Conservation (phyloP, 2,329 filamentous ascomycete species). For the Pyrenochaeta sp. region DNA sequence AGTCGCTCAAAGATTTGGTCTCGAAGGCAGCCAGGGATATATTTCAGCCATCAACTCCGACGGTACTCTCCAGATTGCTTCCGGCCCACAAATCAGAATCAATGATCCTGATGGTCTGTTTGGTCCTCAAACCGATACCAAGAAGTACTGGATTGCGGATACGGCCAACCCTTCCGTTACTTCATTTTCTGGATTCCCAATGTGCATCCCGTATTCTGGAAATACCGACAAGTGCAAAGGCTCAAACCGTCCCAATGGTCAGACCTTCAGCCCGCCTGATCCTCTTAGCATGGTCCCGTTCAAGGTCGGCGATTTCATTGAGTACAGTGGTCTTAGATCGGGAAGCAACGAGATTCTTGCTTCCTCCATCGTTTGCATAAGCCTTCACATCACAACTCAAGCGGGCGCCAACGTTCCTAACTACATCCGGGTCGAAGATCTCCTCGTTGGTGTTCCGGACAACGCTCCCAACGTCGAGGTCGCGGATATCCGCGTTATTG, state of each 20-base stretch:
- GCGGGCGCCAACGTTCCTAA: conserved; percentile 44
- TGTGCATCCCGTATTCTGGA: conserved; percentile 59
- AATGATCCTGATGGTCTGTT: conserved; percentile 60
- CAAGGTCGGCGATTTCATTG: conserved; percentile 52
- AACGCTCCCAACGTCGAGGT: conserved; percentile 46
- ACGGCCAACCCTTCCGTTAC: conserved; percentile 59
- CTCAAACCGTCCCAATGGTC: conserved; percentile 47
- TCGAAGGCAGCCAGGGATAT: conserved; percentile 49
- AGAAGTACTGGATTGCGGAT: conserved; percentile 58
- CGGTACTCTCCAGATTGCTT: conserved; percentile 49
- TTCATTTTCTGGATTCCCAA: conserved; percentile 61
- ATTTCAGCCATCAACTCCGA: conserved; percentile 47
- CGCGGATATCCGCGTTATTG: conserved; percentile 47
- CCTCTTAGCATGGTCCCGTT: conserved; percentile 54
- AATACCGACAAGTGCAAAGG: conserved; percentile 48
- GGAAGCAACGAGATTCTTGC: conserved; percentile 43
- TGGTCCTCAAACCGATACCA: conserved; percentile 24
- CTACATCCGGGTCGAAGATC: conserved; percentile 55
- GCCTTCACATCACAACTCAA: conserved; percentile 52
- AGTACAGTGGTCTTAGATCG: conserved; percentile 49
- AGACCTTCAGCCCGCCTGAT: conserved; percentile 44
- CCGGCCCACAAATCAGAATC: conserved; percentile 50
- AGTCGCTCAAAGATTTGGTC: conserved; percentile 45
- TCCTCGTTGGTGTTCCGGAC: conserved; percentile 52
- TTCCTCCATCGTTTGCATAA: conserved; percentile 49